These are phyloP conservation scores for Xerocomellus intermedius DNA, from an alignment of 768 basidiomycete genomes.

Conservation along the genomic window DNA sequence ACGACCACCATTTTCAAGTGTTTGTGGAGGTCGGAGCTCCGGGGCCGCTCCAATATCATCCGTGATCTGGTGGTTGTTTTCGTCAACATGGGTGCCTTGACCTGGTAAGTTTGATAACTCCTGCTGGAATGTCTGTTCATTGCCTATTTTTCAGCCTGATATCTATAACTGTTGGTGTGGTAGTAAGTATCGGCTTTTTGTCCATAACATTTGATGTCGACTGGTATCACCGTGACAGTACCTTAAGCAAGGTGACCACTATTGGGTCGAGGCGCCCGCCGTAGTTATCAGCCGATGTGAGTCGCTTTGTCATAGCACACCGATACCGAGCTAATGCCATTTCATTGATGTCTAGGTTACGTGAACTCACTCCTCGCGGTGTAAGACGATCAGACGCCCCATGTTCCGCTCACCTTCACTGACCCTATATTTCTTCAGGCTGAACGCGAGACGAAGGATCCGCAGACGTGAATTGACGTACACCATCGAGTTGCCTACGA, in stretches of 20 bases:
- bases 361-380: slow-evolving; percentile 14
- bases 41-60: background rate
- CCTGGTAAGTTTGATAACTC: slow-evolving; percentile 1
- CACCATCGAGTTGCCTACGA: slow-evolving; percentile 6
- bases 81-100: slow-evolving; percentile 15
- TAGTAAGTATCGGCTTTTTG: background rate
- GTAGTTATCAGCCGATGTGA: slow-evolving; percentile 11
- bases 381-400: background rate
- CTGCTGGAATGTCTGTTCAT: background rate
- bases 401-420: background rate
- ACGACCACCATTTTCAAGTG: slow-evolving; percentile 9
- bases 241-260: slow-evolving; percentile 1
- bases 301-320: background rate
- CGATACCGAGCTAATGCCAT: background rate
- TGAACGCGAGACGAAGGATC: slow-evolving; percentile 8
- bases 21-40: slow-evolving; percentile 12
- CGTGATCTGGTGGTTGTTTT: slow-evolving; percentile 13
- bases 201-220: background rate
- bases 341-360: slow-evolving; percentile 2
- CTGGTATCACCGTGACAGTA: slow-evolving; percentile 5
- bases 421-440: background rate
- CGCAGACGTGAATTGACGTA: slow-evolving; percentile 10
- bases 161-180: slow-evolving; percentile 2
- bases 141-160: background rate
- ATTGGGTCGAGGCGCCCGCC: slow-evolving; percentile 12